Evolutionary conservation across 345 rosid species (phyloP).

Genomic region (Citrus cavaleriei): DNA sequence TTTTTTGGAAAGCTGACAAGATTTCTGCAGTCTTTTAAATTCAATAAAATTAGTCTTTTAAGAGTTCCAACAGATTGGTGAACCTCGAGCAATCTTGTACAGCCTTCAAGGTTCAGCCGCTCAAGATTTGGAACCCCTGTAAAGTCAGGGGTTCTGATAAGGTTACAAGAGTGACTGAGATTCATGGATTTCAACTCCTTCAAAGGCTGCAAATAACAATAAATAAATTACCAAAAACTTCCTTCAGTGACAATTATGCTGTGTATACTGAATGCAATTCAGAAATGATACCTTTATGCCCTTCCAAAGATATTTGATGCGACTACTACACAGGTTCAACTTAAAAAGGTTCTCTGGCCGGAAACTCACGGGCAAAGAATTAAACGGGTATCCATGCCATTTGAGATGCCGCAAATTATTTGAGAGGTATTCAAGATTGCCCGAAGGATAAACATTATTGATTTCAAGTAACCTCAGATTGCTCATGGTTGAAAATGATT

Average conservation of each 20-base stretch:
- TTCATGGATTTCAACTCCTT: neutral
- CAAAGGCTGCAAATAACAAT: neutral
- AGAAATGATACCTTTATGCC: neutral
- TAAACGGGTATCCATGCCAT: neutral
- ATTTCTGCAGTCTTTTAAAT: neutral
- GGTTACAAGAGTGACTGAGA: neutral
- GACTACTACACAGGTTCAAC: neutral
- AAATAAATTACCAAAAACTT: neutral
- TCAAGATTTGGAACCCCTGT: neutral
- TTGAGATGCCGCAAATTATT: neutral
- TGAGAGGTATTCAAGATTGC: neutral
- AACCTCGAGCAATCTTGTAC: neutral
- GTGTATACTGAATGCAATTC: neutral
- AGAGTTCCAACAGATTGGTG: neutral
- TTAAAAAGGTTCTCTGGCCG: neutral
- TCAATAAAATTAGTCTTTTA: neutral
- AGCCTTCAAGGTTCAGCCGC: neutral
- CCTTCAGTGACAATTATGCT: neutral
- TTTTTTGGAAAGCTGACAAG: neutral
- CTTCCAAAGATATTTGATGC: neutral
- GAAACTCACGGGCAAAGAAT: neutral
- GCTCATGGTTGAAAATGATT: neutral
- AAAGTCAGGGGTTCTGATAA: neutral
- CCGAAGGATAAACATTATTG: neutral
- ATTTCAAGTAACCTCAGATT: neutral